phyloP scores from a whole-genome alignment of 2,329 filamentous ascomycete species.

The Didymellaceae sp. region DNA sequence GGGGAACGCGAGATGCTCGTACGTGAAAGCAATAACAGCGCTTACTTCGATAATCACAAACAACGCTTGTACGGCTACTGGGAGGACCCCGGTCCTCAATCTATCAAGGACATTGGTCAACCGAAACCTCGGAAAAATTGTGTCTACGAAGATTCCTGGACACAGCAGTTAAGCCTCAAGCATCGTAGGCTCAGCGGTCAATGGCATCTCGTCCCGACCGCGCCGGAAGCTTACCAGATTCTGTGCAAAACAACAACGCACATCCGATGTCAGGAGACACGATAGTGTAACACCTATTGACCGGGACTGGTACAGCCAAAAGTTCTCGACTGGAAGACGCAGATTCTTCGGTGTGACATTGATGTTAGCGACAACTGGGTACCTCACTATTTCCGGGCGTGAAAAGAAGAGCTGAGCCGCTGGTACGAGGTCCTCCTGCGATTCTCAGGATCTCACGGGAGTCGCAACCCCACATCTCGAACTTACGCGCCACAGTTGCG shows the following conservation, averaged over 20 bases:
- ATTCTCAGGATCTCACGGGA: too few species aligned
- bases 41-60: not conserved
- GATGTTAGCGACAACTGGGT: too few species aligned
- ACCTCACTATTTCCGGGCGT: too few species aligned
- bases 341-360: too few species aligned
- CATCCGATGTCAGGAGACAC: not conserved
- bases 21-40: not conserved
- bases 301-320: not conserved
- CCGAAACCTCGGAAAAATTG: constrained; percentile 32
- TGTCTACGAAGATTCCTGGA: constrained; percentile 29
- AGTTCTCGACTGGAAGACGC: too few species aligned
- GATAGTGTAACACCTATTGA: not conserved
- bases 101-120: constrained; percentile 19
- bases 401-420: too few species aligned
- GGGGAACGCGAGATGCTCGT: not conserved
- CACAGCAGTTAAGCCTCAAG: constrained; percentile 26
- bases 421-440: not conserved
- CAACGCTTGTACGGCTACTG: constrained; percentile 4
- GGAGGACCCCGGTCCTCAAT: constrained; percentile 9
- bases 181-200: constrained; percentile 26
- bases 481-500: constrained; percentile 3
- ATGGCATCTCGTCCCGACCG: constrained; percentile 45
- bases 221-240: constrained; percentile 35
- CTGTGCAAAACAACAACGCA: constrained; percentile 7
- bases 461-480: too few species aligned